These are phyloP conservation scores for Scopulariopsis brevicaulis DNA, from an alignment of 2,329 filamentous ascomycete species.

Conservation along the genomic window DNA sequence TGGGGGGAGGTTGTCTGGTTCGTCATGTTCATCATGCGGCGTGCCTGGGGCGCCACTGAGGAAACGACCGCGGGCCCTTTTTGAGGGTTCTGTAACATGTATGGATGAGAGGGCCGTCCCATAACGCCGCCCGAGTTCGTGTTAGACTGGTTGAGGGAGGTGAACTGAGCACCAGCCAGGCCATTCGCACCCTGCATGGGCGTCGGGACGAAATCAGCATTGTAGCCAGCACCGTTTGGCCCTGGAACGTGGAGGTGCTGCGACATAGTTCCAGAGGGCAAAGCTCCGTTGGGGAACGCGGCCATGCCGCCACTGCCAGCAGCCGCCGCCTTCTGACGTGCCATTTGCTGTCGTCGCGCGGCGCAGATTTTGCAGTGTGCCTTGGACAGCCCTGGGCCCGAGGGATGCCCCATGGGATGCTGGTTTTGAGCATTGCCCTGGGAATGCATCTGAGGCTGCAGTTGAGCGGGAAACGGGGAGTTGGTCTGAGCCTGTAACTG, in stretches of 20 bases:
- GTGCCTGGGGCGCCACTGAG: neutral
- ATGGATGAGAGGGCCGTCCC: neutral
- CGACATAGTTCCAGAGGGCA: neutral
- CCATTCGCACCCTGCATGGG: neutral
- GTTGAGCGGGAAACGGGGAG: neutral
- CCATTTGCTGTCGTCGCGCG: neutral
- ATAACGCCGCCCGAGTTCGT: neutral
- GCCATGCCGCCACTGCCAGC: neutral
- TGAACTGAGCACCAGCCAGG: neutral
- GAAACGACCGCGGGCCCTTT: neutral
- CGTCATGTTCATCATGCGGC: neutral
- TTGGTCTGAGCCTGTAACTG: neutral
- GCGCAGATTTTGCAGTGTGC: neutral
- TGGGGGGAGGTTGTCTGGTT: neutral
- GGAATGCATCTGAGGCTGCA: neutral
- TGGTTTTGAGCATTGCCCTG: neutral
- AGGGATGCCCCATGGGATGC: neutral
- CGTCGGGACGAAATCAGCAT: constrained; percentile 3
- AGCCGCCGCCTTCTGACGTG: neutral
- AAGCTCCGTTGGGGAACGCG: neutral
- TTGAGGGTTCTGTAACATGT: neutral
- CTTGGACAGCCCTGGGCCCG: neutral
- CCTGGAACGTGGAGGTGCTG: neutral
- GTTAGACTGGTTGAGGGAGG: neutral
- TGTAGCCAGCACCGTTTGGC: neutral